Conservation (phyloP, 2,329 filamentous ascomycete genomes). For the Colletotrichum sp. region DNA sequence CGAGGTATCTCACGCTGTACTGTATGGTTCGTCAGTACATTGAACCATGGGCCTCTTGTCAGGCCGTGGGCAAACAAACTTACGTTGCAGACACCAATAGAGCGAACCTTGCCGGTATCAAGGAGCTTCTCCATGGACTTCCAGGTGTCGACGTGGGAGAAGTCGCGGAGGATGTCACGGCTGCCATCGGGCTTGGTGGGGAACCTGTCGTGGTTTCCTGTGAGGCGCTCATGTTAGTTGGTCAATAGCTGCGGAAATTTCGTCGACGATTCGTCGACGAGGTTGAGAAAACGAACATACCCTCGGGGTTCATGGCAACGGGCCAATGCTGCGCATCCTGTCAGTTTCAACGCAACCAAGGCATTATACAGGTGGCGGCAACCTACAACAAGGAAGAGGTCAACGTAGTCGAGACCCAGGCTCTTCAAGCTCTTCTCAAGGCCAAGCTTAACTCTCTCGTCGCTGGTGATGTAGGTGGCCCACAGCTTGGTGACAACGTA, state of each 20-base stretch:
- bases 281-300: slow-evolving; percentile 37
- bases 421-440: slow-evolving; percentile 76
- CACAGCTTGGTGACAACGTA: slow-evolving; percentile 89
- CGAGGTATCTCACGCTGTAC: slow-evolving; percentile 62
- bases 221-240: neutral
- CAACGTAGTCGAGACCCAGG: slow-evolving; percentile 80
- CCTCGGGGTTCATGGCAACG: slow-evolving; percentile 78
- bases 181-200: slow-evolving; percentile 76
- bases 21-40: slow-evolving; percentile 22
- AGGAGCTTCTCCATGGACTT: slow-evolving; percentile 74
- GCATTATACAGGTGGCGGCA: neutral
- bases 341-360: neutral
- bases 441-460: slow-evolving; percentile 64
- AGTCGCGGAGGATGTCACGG: slow-evolving; percentile 72
- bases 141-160: slow-evolving; percentile 80
- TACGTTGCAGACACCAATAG: slow-evolving; percentile 62
- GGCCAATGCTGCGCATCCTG: slow-evolving; percentile 71
- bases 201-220: slow-evolving; percentile 74
- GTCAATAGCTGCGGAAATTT: neutral
- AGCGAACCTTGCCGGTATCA: slow-evolving; percentile 59
- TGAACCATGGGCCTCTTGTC: neutral
- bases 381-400: slow-evolving; percentile 73
- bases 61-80: slow-evolving; percentile 14
- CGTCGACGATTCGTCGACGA: neutral
- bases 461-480: slow-evolving; percentile 73